phyloP scores from a whole-genome alignment of 257 asterid genomes.

The Lavandula angustifolia region DNA sequence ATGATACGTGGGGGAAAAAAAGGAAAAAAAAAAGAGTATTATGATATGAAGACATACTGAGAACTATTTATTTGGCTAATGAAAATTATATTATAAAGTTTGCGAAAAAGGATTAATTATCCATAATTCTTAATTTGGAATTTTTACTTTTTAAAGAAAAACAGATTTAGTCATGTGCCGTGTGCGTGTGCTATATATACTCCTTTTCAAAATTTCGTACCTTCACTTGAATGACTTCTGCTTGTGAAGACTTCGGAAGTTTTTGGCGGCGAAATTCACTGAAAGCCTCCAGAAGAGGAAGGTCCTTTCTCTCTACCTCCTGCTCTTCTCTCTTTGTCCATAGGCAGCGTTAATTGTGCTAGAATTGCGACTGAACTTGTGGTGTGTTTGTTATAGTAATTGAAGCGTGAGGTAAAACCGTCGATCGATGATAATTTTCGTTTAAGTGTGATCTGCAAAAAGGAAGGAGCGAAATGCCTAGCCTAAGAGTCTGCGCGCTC shows the following conservation, averaged over 20 bases:
- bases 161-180: too few relatives aligned
- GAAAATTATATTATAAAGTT: too few relatives aligned
- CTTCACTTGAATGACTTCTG: background rate
- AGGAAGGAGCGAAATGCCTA: conserved; percentile 47
- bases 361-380: conserved; percentile 4
- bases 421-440: conserved; percentile 13
- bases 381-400: background rate
- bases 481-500: conserved; percentile 67
- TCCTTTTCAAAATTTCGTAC: background rate
- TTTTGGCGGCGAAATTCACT: conserved; percentile 33
- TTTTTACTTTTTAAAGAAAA: too few relatives aligned
- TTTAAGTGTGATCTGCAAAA: conserved; percentile 9
- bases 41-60: too few relatives aligned
- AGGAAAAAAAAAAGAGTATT: too few relatives aligned
- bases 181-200: background rate
- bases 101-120: too few relatives aligned
- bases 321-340: conserved; percentile 3
- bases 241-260: background rate
- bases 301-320: background rate
- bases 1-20: too few relatives aligned
- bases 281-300: background rate
- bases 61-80: too few relatives aligned
- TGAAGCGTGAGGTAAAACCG: conserved; percentile 4
- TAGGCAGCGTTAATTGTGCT: background rate
- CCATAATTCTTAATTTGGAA: too few relatives aligned